Conservation (phyloP, 371 early-diverging fungal species). For the Mucor saturninus region DNA sequence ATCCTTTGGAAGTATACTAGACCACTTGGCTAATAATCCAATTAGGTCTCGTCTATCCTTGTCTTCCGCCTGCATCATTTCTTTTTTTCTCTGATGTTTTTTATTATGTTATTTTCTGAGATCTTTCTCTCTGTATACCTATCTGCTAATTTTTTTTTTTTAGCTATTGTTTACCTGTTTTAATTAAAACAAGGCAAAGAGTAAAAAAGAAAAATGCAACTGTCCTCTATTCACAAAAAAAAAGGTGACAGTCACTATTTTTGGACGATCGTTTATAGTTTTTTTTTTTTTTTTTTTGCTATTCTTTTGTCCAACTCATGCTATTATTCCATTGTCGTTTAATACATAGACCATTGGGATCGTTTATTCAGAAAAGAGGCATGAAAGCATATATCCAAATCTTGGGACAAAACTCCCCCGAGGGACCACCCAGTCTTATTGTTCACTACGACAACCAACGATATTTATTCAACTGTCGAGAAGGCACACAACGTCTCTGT, state of each 20-base stretch:
- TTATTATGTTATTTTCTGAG: too few relatives aligned
- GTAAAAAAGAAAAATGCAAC: neutral
- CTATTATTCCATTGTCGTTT: constrained; percentile 11
- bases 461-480: constrained; percentile 95
- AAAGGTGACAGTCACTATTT: neutral
- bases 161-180: neutral
- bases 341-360: constrained; percentile 6
- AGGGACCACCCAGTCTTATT: constrained; percentile 77
- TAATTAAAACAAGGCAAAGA: neutral
- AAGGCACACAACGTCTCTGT: constrained; percentile 90
- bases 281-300: constrained; percentile 3
- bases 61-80: neutral
- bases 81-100: neutral
- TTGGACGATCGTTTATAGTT: neutral
- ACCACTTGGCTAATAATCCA: neutral
- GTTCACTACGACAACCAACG: constrained; percentile 81
- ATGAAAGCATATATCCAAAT: constrained; percentile 86
- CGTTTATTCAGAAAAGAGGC: constrained; percentile 28
- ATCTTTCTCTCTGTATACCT: too few relatives aligned
- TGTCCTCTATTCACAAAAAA: neutral
- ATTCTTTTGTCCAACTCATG: neutral
- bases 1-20: neutral
- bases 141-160: neutral
- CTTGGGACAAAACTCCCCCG: constrained; percentile 72
- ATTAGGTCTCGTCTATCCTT: neutral